Percentiles rank a stretch among this genome's conserved stretches.
Evolutionary conservation across 148 eudicot species (phyloP).

Genomic region (Fallopia convolvulus): DNA sequence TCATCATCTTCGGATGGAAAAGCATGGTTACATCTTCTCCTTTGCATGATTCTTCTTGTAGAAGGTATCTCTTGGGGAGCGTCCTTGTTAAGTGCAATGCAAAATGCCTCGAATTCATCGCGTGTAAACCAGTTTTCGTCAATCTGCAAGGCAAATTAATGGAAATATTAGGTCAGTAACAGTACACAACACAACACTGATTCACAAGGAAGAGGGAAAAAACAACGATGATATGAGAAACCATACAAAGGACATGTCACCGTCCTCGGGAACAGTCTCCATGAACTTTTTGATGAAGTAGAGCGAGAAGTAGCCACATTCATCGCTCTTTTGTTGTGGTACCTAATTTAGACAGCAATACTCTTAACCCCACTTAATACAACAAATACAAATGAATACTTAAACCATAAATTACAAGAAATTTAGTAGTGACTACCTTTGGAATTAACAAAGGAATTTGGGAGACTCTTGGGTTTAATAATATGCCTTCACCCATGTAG

Average conservation of each 20-base stretch:
- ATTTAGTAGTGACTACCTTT: slow-evolving; percentile 25
- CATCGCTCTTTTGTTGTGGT: slow-evolving; percentile 48
- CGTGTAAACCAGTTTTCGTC: slow-evolving; percentile 35
- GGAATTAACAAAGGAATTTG: slow-evolving; percentile 52
- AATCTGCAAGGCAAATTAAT: slow-evolving; percentile 26
- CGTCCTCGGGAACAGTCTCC: slow-evolving; percentile 34
- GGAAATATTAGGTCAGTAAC: not conserved
- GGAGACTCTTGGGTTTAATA: slow-evolving; percentile 22
- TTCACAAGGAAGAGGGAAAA: not conserved
- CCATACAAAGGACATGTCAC: slow-evolving; percentile 47
- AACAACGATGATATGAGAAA: not conserved
- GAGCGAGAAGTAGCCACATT: slow-evolving; percentile 50
- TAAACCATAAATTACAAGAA: not conserved
- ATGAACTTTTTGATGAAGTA: slow-evolving; percentile 45
- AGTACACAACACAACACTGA: not conserved
- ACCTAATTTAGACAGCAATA: slow-evolving; percentile 27
- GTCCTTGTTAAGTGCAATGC: slow-evolving; percentile 22
- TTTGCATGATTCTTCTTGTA: no score
- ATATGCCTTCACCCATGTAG: slow-evolving; percentile 32
- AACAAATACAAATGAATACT: not conserved
- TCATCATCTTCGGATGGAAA: no score
- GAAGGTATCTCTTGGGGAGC: no score
- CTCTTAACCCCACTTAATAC: not conserved
- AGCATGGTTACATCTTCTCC: no score
- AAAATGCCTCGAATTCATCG: slow-evolving; percentile 34